These are phyloP conservation scores for Polysphondylium violaceum DNA, from an alignment of 78 protist species.

Conservation along the genomic window DNA sequence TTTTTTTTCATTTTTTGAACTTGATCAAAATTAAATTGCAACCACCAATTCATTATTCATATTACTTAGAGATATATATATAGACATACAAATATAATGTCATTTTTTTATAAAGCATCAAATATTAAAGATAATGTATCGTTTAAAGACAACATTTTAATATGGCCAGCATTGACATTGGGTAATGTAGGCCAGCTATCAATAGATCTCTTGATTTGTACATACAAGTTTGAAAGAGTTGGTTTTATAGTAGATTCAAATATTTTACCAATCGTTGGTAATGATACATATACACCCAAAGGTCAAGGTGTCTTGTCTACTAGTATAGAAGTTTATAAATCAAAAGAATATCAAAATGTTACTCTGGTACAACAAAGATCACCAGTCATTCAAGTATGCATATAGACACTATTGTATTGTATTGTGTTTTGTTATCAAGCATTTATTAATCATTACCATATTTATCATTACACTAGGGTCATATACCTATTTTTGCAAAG, in stretches of 20 bases:
- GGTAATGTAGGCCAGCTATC: constrained; percentile 67
- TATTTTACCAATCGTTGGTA: constrained; percentile 60
- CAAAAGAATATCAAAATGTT: not conserved
- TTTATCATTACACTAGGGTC: constrained; percentile 47
- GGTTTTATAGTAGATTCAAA: constrained; percentile 56
- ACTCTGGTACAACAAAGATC: constrained; percentile 79
- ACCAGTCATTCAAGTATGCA: constrained; percentile 41
- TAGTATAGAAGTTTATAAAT: constrained; percentile 56
- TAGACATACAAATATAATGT: not conserved
- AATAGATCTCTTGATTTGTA: constrained; percentile 45
- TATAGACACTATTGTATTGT: not conserved
- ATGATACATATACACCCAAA: constrained; percentile 42
- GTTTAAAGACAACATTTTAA: constrained; percentile 7
- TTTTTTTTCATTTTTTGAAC: too few relatives aligned
- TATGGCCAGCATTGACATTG: constrained; percentile 74
- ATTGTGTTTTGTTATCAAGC: not conserved
- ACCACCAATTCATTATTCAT: too few relatives aligned
- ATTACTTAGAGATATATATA: too few relatives aligned
- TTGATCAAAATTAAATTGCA: too few relatives aligned
- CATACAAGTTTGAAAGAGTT: constrained; percentile 44
- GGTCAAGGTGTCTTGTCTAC: constrained; percentile 34
- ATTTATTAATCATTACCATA: too few relatives aligned
- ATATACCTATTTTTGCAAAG: constrained; percentile 17
- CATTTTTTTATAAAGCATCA: constrained; percentile 15
- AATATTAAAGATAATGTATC: not conserved